Evolutionary conservation across 805 yeast species (phyloP), one percentile per base, ranked within the genome.

Genomic region (Zygoascus flipseniorum): DNA sequence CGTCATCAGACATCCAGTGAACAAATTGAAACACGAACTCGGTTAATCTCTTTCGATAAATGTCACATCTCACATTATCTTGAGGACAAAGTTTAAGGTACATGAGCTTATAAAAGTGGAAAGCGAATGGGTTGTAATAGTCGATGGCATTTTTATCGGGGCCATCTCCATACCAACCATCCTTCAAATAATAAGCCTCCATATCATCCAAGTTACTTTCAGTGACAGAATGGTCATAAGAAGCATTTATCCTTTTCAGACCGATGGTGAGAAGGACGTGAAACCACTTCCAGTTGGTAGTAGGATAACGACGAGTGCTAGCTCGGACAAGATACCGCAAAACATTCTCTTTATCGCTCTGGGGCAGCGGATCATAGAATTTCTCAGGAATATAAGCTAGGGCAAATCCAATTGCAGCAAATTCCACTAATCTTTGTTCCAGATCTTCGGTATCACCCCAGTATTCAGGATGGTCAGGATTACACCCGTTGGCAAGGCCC

Each of bases 81-180:
- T 64, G 60, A 39, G 47, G 47, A 14, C 14, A n/a, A 13, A 43
- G 47, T 13, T 37, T 52, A 13, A 57, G 47, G 54, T 63, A 67
- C 18, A 67, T 48, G 16, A 67, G 53, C 18, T 65, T 61, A 53
- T 65, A 67, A 48, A 55, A 67, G 47, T 67, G 71, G 43, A 67
- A 56, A 14, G 71, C 70, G 60, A 64, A 67, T 9, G 67, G 58
- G 48, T 65, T 64, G 52, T 67, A 67, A 54, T 67, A 62, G 51
- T 67, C 70, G 41, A 65, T 61, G n/a, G 35, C 35, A 18, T 52
- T 54, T 26, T 31, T 43, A 10, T 31, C 35, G 37, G 48, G 44
- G 19, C 70, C 70, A 58, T 67, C 70, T 18, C 64, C 59, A 53
- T 66, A 67, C 69, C 69, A 67, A 2, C 70, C 70, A 46, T 65